A percentile compares a stretch with the other conserved stretches of the same genome.
Evolutionary conservation across 805 yeast genomes (phyloP).

Genomic region (Yamadazyma phyllophila): DNA sequence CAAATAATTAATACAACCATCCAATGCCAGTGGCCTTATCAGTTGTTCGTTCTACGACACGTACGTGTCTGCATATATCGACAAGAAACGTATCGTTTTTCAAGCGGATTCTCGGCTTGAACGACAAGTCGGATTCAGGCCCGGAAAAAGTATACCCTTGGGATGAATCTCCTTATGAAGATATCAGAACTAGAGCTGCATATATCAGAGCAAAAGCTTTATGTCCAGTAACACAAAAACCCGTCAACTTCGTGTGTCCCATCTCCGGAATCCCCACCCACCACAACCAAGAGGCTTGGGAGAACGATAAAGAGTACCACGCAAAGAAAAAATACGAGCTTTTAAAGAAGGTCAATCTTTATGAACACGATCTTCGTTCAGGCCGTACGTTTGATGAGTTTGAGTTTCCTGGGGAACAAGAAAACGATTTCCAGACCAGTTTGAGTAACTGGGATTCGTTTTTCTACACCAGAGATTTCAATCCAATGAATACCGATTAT

Average conservation of each 20-base stretch:
- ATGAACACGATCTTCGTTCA: constrained; percentile 91
- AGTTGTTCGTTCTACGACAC: constrained; percentile 4
- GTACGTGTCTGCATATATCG: background rate
- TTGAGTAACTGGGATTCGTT: constrained; percentile 88
- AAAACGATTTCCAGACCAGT: constrained; percentile 70
- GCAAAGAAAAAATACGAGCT: constrained; percentile 61
- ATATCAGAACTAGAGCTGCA: constrained; percentile 87
- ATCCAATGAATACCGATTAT: constrained; percentile 95
- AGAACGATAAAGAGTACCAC: constrained; percentile 72
- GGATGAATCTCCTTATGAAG: constrained; percentile 91
- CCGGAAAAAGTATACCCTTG: constrained; percentile 49
- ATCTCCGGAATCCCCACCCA: constrained; percentile 96
- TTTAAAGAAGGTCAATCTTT: constrained; percentile 83
- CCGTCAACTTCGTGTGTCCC: constrained; percentile 86
- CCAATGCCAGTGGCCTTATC: background rate
- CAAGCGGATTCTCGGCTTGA: constrained; percentile 37
- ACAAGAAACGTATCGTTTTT: constrained; percentile 34
- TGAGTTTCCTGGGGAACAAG: constrained; percentile 83
- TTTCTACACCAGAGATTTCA: constrained; percentile 87
- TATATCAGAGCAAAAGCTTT: constrained; percentile 80
- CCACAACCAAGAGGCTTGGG: constrained; percentile 88
- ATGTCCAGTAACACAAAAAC: constrained; percentile 85
- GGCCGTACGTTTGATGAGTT: constrained; percentile 96
- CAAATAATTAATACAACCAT: background rate
- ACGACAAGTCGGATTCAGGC: constrained; percentile 26